Evolutionary conservation across 2,329 filamentous ascomycete species (phyloP), one percentile per base, ranked within the genome.

Genomic region (Pseudopithomyces chartarum): DNA sequence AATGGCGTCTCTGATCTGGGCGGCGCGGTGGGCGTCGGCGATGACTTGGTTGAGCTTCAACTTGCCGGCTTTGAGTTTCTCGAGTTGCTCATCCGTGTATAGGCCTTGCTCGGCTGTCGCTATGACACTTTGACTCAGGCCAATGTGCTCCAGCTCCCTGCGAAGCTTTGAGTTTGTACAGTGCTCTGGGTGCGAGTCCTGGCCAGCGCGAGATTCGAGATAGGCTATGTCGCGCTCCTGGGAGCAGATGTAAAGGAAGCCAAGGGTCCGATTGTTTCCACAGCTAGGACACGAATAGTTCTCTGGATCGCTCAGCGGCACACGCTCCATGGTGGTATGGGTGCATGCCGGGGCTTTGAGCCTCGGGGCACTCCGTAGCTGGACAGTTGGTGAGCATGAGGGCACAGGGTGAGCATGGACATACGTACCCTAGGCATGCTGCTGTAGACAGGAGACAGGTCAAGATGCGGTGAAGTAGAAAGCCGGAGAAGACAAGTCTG

Each of bases 171-270:
- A 73, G 29, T 65, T 62, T n/a, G 47, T 55, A 20, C 29, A 34
- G 17, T 57, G 44, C 15, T 46, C 33, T 0, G 36, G 45, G 10
- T 55, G 53, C 2, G 45, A 45, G 6, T 57, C 13, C 10, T 17
- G 23, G 2, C 33, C 32, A 19, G 63, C 17, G 6, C 58, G 47
- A 13, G 55, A 29, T 29, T 52, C 55, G 2, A 63, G 58, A 17
- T 60, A 57, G n/a, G 46, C 45, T 12, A 46, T 19, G 34, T 59
- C 56, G 17, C 50, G 51, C 26, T 92, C 90, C 69, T 90, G 85
- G 12, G 82, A 84, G 73, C 91, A 95, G 57, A 83, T 80, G 73
- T 91, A 95, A 20, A 95, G 76, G 85, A 89, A 95, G 23, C 90
- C 89, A 52, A 88, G 80, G 15, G 80, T 75, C 0, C 88, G 84